Evolutionary conservation across 108 stramenopile species (phyloP).

Genomic region (Mayamaea pseudoterrestris): DNA sequence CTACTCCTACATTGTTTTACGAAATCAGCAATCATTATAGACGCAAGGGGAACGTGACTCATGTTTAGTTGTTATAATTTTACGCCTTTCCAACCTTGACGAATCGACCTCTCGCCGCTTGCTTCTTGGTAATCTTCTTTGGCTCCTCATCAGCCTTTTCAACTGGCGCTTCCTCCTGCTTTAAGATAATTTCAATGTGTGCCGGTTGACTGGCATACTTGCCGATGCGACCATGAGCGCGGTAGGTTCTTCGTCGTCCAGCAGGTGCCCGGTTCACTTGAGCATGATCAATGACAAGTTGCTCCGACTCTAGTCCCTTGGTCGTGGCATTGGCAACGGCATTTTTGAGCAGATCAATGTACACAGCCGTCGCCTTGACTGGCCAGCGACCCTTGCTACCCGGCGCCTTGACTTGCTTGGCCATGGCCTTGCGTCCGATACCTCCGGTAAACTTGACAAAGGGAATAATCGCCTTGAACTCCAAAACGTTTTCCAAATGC

Average conservation of each 20-base stretch:
- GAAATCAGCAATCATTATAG: too few relatives aligned
- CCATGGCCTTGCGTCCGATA: constrained; percentile 92
- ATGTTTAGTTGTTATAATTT: too few relatives aligned
- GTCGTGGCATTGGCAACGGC: constrained; percentile 96
- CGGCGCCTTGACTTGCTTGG: constrained; percentile 81
- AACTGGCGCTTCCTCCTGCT: constrained; percentile 67
- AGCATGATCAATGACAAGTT: constrained; percentile 83
- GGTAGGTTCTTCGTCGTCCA: constrained; percentile 95
- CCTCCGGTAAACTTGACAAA: constrained; percentile 96
- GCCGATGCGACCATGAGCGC: constrained; percentile 99
- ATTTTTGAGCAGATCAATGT: constrained; percentile 90
- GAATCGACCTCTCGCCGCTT: constrained; percentile 69
- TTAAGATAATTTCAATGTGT: constrained; percentile 96
- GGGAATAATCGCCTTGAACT: constrained; percentile 91
- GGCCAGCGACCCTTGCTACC: constrained; percentile 97
- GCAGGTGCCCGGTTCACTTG: constrained; percentile 95
- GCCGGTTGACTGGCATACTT: constrained; percentile 96
- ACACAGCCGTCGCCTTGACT: constrained; percentile 93
- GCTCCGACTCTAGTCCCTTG: constrained; percentile 86
- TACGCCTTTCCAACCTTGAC: constrained; percentile 81
- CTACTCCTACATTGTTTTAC: too few relatives aligned
- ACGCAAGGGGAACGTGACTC: too few relatives aligned
- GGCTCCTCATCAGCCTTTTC: constrained; percentile 61
- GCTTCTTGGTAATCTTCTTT: constrained; percentile 71
- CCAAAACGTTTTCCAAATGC: constrained; percentile 88